Evolutionary conservation across 2,329 filamentous ascomycete genomes (phyloP), one percentile per base, ranked within the genome.

Genomic region (Nemania bipapillata): DNA sequence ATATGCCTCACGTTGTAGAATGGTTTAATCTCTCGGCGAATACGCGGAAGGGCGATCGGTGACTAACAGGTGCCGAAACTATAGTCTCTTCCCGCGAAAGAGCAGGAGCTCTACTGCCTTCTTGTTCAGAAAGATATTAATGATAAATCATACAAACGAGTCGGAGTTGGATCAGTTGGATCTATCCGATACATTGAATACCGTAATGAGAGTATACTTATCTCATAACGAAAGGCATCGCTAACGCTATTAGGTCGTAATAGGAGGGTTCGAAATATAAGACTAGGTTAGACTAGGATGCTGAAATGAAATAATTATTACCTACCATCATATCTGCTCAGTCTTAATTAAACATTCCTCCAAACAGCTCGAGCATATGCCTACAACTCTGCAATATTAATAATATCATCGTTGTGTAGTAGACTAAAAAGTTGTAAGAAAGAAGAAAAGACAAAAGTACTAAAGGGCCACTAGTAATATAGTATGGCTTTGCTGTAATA

Each of bases 101-200:
- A 12, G 8, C 32, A 35, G 4, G 35, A 20, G 6, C 53, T 35
- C 26, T 45, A 58, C 47, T 65, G 32, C 15, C 45, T 58, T n/a
- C 32, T 58, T 35, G 28, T 45, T 9, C 32, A 45, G 35, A 17
- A 53, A n/a, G 12, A 45, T n/a, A n/a, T n/a, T n/a, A 22, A 45
- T n/a, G 5, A 35, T 45, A 30, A 47, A 15, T 35, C 20, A 6
- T 65, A 59, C 45, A 65, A 52, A 59, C 45, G 62, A 59, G 62
- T 59, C 0, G 62, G 62, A 17, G 45, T 58, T 26, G 30, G 62
- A 12, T 65, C 62, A 20, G 2, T 58, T n/a, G 6, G 15, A n/a
- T 3, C 30, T 42, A 24, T 17, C n/a, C 30, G 9, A 42, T 42
- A 58, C 26, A 32, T 64, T n/a, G 37, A 59, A 28, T 45, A 15